phyloP scores from a whole-genome alignment of 805 yeast genomes.

The Saturnispora dispora region DNA sequence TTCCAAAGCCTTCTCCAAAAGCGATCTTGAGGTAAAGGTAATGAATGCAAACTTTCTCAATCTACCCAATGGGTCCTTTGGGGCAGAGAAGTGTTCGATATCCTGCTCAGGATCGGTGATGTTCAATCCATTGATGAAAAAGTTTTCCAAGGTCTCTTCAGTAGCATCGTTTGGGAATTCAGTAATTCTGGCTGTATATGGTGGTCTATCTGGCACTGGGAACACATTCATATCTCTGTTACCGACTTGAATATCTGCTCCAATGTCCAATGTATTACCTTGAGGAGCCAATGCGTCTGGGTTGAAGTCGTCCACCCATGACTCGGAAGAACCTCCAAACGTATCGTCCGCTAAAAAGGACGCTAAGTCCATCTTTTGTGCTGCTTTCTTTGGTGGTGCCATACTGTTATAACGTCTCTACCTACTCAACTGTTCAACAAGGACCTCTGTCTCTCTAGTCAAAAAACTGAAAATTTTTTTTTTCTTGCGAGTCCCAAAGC shows the following conservation, averaged over 20 bases:
- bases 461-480: neutral
- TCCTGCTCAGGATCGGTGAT: slow-evolving; percentile 41
- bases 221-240: slow-evolving; percentile 15
- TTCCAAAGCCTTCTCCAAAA: slow-evolving; percentile 42
- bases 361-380: slow-evolving; percentile 68
- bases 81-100: slow-evolving; percentile 59
- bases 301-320: slow-evolving; percentile 84
- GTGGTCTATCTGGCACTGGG: slow-evolving; percentile 82
- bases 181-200: slow-evolving; percentile 81
- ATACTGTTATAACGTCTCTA: slow-evolving; percentile 20
- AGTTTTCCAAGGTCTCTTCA: slow-evolving; percentile 54
- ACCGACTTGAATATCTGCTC: slow-evolving; percentile 6
- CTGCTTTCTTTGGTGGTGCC: slow-evolving; percentile 52
- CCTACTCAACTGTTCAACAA: neutral
- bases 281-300: slow-evolving; percentile 24
- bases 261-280: slow-evolving; percentile 7
- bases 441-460: neutral
- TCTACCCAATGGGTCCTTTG: slow-evolving; percentile 58
- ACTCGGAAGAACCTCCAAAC: slow-evolving; percentile 46
- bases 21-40: slow-evolving; percentile 37
- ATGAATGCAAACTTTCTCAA: slow-evolving; percentile 51
- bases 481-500: neutral
- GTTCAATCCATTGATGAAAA: slow-evolving; percentile 46
- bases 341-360: slow-evolving; percentile 74
- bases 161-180: slow-evolving; percentile 75